Percentiles rank a stretch among this genome's conserved stretches.
Conservation (phyloP, 2,329 filamentous ascomycete genomes). For the Pseudopyricularia javanii region DNA sequence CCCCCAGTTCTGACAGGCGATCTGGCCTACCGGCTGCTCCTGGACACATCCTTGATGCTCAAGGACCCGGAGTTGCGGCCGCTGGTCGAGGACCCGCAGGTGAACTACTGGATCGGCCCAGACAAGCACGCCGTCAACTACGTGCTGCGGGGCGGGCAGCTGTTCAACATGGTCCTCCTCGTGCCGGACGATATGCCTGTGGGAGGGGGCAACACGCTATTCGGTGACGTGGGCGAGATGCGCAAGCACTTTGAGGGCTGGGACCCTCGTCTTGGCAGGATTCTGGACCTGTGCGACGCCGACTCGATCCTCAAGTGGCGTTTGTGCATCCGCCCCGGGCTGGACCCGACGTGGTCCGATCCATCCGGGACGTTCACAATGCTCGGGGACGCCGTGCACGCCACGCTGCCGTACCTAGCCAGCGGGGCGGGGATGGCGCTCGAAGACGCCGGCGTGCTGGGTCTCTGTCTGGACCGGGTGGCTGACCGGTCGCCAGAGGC, state of each 20-base stretch:
- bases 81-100: slow-evolving; percentile 32
- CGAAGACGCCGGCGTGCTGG: background rate
- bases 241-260: background rate
- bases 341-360: background rate
- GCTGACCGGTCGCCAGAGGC: no score
- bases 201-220: slow-evolving; percentile 9
- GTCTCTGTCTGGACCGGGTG: background rate
- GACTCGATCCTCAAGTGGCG: background rate
- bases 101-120: slow-evolving; percentile 38
- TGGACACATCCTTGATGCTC: slow-evolving; percentile 31
- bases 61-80: slow-evolving; percentile 29
- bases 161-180: slow-evolving; percentile 37
- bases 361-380: background rate
- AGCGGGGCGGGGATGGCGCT: background rate
- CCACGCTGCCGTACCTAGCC: background rate
- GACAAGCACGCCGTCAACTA: slow-evolving; percentile 40
- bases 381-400: background rate
- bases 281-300: background rate
- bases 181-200: slow-evolving; percentile 36
- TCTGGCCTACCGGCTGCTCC: slow-evolving; percentile 32
- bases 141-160: slow-evolving; percentile 29
- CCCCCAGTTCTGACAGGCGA: slow-evolving; percentile 35
- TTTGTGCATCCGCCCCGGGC: background rate
- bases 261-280: background rate
- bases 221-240: background rate